Base-by-base conservation (phyloP, 2,329 filamentous ascomycete genomes). In the Ophiocordyceps sinensis region DNA sequence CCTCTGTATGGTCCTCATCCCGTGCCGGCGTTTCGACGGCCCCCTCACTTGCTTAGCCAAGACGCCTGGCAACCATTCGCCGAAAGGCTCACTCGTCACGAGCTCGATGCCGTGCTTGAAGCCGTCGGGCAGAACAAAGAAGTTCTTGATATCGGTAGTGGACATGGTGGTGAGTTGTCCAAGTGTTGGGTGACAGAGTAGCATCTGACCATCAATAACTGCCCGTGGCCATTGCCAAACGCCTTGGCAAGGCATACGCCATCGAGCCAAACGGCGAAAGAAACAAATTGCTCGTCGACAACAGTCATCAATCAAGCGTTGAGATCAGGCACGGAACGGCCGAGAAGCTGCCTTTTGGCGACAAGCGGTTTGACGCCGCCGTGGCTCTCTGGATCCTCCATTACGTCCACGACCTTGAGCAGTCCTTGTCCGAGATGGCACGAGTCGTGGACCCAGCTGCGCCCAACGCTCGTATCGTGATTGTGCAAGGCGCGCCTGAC, bases 341-440 rank as follows among this genome's bases (percentile, higher is more conserved):
- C 5, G 41, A 43, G 23, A 29, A 31, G 11, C 31, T 43, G 5
- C 41, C 38, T 0, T 43, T 34, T 21, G 10, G 29, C 6, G 31
- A 41, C 12, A 32, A 39, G 19, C 21, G 12, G 34, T 43, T 45
- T 29, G 43, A 43, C 19, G 43, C 38, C 5, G 38, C 31, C 4
- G 30, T 45, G 13, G 41, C 43, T 34, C 19, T 45, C 13, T 44
- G 32, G 37, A 37, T 42, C 15, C 26, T 42, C 4, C 37, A 40
- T n/a, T 42, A 42, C 19, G 43, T 44, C 21, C 37, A 44, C 14
- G 40, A 44, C 10, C 21, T 44, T 4, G 40, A 44, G 37, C 6
- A 30, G 31, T 39, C 37, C 9, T 40, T 44, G 15, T 19, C 15
- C 2, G 43, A 44, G 34, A 44, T 42, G 40, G 15, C 32, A 8